Conservation (phyloP, 257 asterid species). For the Salvia hispanica region DNA sequence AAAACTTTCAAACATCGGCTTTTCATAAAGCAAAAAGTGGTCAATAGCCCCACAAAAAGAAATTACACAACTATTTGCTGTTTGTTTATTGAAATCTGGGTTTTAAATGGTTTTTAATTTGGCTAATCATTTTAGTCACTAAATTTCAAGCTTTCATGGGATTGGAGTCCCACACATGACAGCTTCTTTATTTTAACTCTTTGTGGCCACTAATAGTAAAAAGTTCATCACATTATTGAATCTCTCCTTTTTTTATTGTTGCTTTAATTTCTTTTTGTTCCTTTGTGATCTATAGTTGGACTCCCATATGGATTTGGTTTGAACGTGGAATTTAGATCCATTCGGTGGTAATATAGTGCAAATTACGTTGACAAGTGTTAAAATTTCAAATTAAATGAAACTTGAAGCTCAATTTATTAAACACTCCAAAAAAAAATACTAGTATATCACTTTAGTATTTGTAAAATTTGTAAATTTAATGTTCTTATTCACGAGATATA, state of each 20-base stretch:
- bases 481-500: too few relatives aligned
- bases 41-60: conserved; percentile 38
- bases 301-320: conserved; percentile 2
- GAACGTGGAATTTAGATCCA: conserved; percentile 27
- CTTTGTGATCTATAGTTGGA: conserved; percentile 28
- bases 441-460: too few relatives aligned
- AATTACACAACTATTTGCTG: conserved; percentile 15
- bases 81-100: conserved; percentile 34
- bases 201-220: conserved; percentile 34
- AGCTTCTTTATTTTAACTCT: conserved; percentile 35
- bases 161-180: conserved; percentile 53
- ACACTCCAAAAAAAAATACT: too few relatives aligned
- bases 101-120: conserved; percentile 29
- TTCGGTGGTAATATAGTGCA: background rate
- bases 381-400: too few relatives aligned
- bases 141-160: conserved; percentile 59
- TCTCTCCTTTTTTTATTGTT: background rate
- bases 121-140: conserved; percentile 67
- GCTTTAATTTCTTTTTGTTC: conserved; percentile 34
- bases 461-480: too few relatives aligned
- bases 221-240: conserved; percentile 21
- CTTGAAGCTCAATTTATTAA: too few relatives aligned
- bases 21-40: conserved; percentile 52
- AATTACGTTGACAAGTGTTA: too few relatives aligned
- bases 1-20: conserved; percentile 53